Conservation (phyloP, 1,284 basidiomycete genomes). For the Melampsora larici-populina region DNA sequence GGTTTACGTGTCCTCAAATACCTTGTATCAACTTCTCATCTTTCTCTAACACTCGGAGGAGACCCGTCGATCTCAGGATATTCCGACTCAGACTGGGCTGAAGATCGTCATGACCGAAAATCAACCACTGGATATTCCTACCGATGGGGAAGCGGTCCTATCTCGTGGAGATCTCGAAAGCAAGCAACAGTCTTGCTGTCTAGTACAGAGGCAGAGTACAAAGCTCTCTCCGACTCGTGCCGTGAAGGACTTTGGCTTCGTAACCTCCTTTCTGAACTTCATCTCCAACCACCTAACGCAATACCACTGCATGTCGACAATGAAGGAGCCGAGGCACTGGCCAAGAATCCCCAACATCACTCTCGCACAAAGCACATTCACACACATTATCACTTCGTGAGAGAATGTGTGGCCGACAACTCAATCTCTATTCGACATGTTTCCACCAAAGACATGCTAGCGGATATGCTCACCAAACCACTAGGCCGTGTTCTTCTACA, state of each 20-base stretch:
- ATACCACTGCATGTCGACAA: slow-evolving; percentile 7
- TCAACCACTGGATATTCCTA: no score
- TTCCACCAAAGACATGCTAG: slow-evolving; percentile 10
- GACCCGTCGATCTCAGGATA: no score
- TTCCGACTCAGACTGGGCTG: no score
- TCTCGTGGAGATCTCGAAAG: no score
- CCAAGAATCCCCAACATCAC: slow-evolving; percentile 7
- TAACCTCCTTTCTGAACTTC: slow-evolving; percentile 1
- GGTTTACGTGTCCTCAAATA: no score
- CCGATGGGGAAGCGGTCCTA: no score
- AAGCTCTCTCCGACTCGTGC: slow-evolving; percentile 15
- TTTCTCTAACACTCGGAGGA: no score
- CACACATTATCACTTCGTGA: not conserved
- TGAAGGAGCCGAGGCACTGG: slow-evolving; percentile 10
- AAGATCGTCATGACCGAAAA: no score
- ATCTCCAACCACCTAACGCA: not conserved
- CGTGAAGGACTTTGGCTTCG: slow-evolving; percentile 10
- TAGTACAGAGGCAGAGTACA: no score
- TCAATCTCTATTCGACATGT: not conserved
- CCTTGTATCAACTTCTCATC: no score
- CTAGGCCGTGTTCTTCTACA: not conserved
- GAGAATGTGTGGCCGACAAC: not conserved
- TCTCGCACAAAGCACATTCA: slow-evolving; percentile 10
- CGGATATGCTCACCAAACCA: slow-evolving; percentile 11
- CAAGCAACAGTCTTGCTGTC: no score